These are phyloP conservation scores for Phaeoacremonium minimum DNA, from an alignment of 2,329 filamentous ascomycete species.

Conservation along the genomic window DNA sequence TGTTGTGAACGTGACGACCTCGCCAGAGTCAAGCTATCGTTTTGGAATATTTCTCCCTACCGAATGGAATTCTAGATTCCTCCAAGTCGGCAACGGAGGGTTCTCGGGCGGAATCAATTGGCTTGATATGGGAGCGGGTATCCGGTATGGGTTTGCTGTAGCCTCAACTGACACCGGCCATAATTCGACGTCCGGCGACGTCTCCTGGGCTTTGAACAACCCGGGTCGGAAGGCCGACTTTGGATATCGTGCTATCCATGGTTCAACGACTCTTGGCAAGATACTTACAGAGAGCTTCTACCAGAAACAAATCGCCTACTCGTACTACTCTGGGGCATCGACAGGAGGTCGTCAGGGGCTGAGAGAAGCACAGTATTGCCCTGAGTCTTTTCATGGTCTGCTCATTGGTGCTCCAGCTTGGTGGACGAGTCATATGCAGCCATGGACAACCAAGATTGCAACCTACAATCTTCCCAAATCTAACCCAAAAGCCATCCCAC, in stretches of 20 bases:
- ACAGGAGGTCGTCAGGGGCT: constrained; percentile 51
- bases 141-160: constrained; percentile 33
- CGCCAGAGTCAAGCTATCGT: constrained; percentile 24
- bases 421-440: constrained; percentile 34
- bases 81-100: constrained; percentile 31
- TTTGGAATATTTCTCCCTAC: constrained; percentile 32
- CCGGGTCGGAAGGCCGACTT: constrained; percentile 31
- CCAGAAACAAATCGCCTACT: constrained; percentile 26
- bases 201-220: constrained; percentile 31
- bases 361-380: constrained; percentile 41
- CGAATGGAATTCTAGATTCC: constrained; percentile 28
- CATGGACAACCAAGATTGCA: constrained; percentile 30
- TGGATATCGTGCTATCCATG: constrained; percentile 39
- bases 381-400: constrained; percentile 47
- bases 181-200: constrained; percentile 20
- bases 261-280: constrained; percentile 44
- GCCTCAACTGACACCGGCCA: constrained; percentile 41
- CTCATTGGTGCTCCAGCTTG: constrained; percentile 38
- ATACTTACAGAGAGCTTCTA: constrained; percentile 46
- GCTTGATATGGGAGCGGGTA: constrained; percentile 21
- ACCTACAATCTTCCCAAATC: constrained; percentile 36
- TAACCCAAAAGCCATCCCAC: constrained; percentile 32
- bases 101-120: constrained; percentile 28
- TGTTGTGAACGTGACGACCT: constrained; percentile 25
- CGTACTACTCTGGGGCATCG: constrained; percentile 48